Percentiles rank a stretch among this genome's conserved stretches.
phyloP scores from a whole-genome alignment of 306 rosid species.

The Sicyos edulis region DNA sequence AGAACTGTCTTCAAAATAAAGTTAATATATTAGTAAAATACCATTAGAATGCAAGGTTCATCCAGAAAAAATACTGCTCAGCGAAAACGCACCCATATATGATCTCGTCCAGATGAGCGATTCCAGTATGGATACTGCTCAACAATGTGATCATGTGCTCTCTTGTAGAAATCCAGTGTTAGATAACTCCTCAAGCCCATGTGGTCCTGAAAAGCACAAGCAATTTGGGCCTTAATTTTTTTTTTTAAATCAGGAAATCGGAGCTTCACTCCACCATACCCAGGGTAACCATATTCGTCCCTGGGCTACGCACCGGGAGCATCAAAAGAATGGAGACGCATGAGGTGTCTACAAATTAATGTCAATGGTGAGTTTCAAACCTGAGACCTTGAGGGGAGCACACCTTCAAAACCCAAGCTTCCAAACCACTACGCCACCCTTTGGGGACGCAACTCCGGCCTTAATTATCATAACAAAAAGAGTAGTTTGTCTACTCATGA shows the following conservation, averaged over 20 bases:
- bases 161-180: conserved; percentile 77
- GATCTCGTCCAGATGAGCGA: conserved; percentile 89
- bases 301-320: no score
- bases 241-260: no score
- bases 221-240: not conserved
- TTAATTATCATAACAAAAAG: not conserved
- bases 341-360: no score
- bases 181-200: conserved; percentile 88
- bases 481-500: not conserved
- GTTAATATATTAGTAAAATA: conserved; percentile 34
- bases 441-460: no score
- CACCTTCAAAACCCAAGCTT: no score
- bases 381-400: no score
- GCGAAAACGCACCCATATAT: conserved; percentile 68
- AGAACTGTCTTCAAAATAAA: conserved; percentile 66
- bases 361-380: no score
- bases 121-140: conserved; percentile 80
- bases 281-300: no score
- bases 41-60: conserved; percentile 13
- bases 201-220: conserved; percentile 48
- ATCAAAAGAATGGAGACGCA: no score
- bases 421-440: no score
- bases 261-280: no score
- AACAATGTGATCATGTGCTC: conserved; percentile 62
- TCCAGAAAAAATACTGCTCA: not conserved